Evolutionary conservation across 176 grass and related monocot species (phyloP).

Genomic region (Musa schizocarpa): DNA sequence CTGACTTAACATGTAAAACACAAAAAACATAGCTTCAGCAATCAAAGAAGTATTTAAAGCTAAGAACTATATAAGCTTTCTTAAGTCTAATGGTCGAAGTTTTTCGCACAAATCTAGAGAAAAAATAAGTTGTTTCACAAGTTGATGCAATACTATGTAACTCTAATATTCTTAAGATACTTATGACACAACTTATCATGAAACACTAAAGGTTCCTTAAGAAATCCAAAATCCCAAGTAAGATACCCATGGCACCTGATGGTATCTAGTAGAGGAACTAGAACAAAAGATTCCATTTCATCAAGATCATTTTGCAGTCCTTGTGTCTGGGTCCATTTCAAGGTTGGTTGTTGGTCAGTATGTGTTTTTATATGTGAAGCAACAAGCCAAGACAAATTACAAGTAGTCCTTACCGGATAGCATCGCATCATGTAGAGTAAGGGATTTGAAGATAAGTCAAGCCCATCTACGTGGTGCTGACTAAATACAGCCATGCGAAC

Average conservation of each 20-base stretch:
- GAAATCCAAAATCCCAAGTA: background rate
- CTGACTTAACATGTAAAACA: background rate
- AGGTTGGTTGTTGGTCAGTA: no score
- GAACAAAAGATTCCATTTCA: background rate
- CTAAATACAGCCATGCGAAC: slow-evolving; percentile 97
- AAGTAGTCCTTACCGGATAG: slow-evolving; percentile 53
- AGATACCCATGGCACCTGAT: background rate
- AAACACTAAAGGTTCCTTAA: background rate
- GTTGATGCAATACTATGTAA: no score
- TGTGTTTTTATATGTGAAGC: background rate
- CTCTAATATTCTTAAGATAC: no score
- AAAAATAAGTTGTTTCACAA: background rate
- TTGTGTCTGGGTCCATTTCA: no score
- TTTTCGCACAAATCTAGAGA: background rate
- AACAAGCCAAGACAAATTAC: background rate
- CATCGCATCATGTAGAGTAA: slow-evolving; percentile 99
- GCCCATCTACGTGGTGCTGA: slow-evolving; percentile 95
- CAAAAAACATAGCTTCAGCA: background rate
- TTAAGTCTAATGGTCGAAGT: background rate
- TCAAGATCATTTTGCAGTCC: no score
- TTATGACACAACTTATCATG: no score
- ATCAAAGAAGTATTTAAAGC: background rate
- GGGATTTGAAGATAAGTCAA: slow-evolving; percentile 80
- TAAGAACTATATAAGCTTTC: background rate
- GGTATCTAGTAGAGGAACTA: background rate